Base-by-base conservation (phyloP, 257 asterid genomes). In the Jaltomata sinuosa region DNA sequence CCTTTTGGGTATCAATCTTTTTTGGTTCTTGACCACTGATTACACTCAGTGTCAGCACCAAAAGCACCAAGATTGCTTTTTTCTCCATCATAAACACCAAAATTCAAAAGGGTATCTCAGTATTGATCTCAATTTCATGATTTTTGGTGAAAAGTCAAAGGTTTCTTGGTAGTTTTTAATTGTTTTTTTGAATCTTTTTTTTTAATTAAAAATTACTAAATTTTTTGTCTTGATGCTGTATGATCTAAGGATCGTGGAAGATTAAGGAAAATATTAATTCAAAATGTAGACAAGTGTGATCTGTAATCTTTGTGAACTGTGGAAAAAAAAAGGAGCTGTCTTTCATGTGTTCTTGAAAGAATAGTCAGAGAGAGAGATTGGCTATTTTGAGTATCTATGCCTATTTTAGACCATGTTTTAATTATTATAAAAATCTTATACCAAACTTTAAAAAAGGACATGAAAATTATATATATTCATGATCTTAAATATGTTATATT, bases 1-100 rank as follows among this genome's bases (percentile, higher is more conserved):
- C 92, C 71, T 85, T 83, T 32, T 83, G 91, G 1, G 83, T 86
- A 85, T 67, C 90, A 83, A 82, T 83, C 79, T 50, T 84, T 42
- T 59, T 77, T 45, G 55, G 85, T 83, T 80, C 86, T 3, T 85
- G 90, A 65, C 89, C 85, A 83, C 83, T 55, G 79, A 86, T 84
- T 42, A 90, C 79, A 82, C 84, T 87, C 83, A 61, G 84, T 83
- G 86, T 77, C 88, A 81, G 59, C 88, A 72, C 77, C 84, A 83
- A 79, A 36, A 32, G 84, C 87, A 40, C 62, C 72, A 89, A 59
- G 40, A 85, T 68, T 52, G 81, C 82, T 42, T 89, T 72, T 42
- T 64, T 84, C 32, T 67, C 84, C 90, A 84, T 88, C 31, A 84
- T 79, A 84, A 87, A 84, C 80, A 76, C 88, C 25, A 78, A 77